Evolutionary conservation across 2,329 filamentous ascomycete species (phyloP), one percentile per base, ranked within the genome.

Genomic region (Trematosphaeria pertusa): DNA sequence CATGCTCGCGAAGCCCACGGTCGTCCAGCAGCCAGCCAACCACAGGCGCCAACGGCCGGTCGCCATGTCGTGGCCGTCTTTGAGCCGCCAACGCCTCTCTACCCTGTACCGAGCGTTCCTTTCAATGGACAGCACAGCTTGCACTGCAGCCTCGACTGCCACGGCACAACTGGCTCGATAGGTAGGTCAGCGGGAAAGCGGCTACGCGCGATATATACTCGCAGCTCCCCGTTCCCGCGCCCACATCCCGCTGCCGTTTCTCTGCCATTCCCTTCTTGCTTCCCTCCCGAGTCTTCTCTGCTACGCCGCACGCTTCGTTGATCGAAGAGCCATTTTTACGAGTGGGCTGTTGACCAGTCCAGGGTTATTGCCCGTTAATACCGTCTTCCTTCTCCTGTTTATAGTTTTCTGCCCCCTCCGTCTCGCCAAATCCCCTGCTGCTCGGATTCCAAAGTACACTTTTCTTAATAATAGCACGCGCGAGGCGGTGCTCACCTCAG

Each of bases 311-410:
- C 42, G 49, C 65, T 72, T 75, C 74, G 75, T 77, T 75, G 74
- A 75, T 65, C 74, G 75, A 75, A 74, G 72, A 64, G 60, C 59
- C 60, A 59, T 67, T 66, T 62, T 62, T 60, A 63, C 59, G 45
- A 60, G 56, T 62, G 56, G 56, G 65, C 75, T 74, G 76, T 77
- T 74, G 76, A 78, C 60, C 76, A 70, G 69, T 57, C 54, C 42
- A 51, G 67, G 69, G 65, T 64, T 65, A 62, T 68, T 56, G 62
- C 67, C 68, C 65, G 46, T 59, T 67, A 69, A 72, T 67, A 67
- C 57, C 43, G 30, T 42, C 35, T 40, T 52, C 51, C 54, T 34
- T 57, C 56, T 58, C 54, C 47, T 54, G 49, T 57, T 61, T 52
- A 43, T 46, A 50, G 50, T 59, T 58, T 58, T 61, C 55, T 59